Base-by-base conservation (phyloP, 306 rosid species). In the Cicer pinnatifidum region DNA sequence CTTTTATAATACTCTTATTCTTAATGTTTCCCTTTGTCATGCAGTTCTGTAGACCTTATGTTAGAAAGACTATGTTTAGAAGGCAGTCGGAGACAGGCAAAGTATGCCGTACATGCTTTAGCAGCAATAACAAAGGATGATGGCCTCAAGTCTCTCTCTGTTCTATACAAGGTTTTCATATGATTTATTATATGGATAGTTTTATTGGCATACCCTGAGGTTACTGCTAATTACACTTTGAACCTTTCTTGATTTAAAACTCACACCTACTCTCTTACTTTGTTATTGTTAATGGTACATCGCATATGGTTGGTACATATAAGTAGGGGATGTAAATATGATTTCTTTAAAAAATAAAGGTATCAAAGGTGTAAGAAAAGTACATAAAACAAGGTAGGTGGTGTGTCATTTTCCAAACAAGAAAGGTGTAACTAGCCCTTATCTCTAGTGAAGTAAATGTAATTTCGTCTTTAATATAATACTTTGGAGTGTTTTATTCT, bases 101-200 rank as follows among this genome's bases (percentile, higher is more conserved):
- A 94, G 86, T 94, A 94, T 87, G 99, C 97, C 57, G 97, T 94
- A 44, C 99, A 94, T 80, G 96, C 99, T 35, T 82, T 94, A 52
- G 99, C 97, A 56, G 92, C 99, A 28, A 94, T 94, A 75, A 94
- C 99, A 81, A 94, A 91, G 80, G 99, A 94, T 69, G 99, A 94
- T 75, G 99, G 99, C 82, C 97, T 94, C 61, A 94, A 94, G 85
- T 89, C 97, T 65, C 99, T 94, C 47, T 94, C 99, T 84, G 97
- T 94, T 86, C 80, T 94, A 19, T 94, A 91, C 82, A 94, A 94
- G 99, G 99, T 94, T 82, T 71, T 71, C 46, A 45, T 82, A 61
- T 62, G 64, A 58, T 80, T 62, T 68, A 56, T 79, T 80, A 66
- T 75, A 56, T 33, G 35, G 46, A 69, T 59, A 39, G 17, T 48